Base-by-base conservation (phyloP, 345 rosid genomes). In the Rhizophora mangle region DNA sequence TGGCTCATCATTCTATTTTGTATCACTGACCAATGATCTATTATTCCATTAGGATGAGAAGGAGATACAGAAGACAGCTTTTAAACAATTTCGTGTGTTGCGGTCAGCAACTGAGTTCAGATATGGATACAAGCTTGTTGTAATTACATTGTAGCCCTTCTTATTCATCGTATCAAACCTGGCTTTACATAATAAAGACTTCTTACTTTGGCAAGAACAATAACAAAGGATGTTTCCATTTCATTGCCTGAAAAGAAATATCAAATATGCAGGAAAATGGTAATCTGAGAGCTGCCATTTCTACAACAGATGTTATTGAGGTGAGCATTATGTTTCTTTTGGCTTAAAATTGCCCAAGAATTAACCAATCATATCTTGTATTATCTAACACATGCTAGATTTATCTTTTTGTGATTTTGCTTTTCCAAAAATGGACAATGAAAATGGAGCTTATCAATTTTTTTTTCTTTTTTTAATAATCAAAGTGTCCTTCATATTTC, bases 121-220 rank as follows among this genome's bases (percentile, higher is more conserved):
- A 91, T 91, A 88, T 72, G 98, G 98, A 77, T 91, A 94, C 90
- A 94, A 91, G 82, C 91, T 91, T 72, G 93, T 94, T 73, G 97
- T 91, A 91, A 86, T 79, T 70, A 67, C 65, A 51, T 21, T 16
- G 16, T 72, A 74, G 36, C 71, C 60, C 52, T 31, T 19, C 49
- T 47, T 26, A 19, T 31, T 3, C 43, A 24, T 27, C 39, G 2
- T 46, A 53, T 15, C n/a, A 43, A 54, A 26, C 27, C 8, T 68
- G 22, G 65, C 22, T 69, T 74, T 24, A 30, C 16, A 27, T 8
- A 46, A 20, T 67, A 54, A 15, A n/a, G 30, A 31, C 64, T n/a
- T 56, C 18, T 11, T 46, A 8, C 54, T 39, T 34, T 36, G 24
- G 4, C 8, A 46, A 52, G 18, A 22, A 65, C n/a, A 4, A 29